Percentiles rank a stretch among this genome's conserved stretches.
phyloP scores from a whole-genome alignment of 352 stramenopile species.

The Pythium sukuiense region DNA sequence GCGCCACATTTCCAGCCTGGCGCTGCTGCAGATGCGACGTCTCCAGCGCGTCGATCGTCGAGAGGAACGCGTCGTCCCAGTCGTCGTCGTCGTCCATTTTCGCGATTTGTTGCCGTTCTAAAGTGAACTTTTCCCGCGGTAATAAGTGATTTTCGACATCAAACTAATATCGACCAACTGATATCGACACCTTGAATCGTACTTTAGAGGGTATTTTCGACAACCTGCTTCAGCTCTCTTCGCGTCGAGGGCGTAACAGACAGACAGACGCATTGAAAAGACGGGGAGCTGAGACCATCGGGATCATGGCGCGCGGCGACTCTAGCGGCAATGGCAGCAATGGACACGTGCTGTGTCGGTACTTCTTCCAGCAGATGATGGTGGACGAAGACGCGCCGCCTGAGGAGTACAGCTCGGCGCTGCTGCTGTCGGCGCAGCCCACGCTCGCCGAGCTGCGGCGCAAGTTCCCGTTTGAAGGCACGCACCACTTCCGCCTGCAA shows the following conservation, averaged over 20 bases:
- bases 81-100: conserved; percentile 68
- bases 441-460: conserved; percentile 61
- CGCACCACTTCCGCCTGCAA: conserved; percentile 80
- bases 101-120: conserved; percentile 22
- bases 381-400: conserved; percentile 44
- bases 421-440: conserved; percentile 64
- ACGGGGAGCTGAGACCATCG: not conserved
- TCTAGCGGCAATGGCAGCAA: not conserved
- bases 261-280: conserved; percentile 9
- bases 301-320: conserved; percentile 4
- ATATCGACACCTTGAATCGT: conserved; percentile 19
- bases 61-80: conserved; percentile 82
- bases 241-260: conserved; percentile 11
- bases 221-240: conserved; percentile 4
- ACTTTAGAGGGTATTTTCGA: conserved; percentile 18
- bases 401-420: conserved; percentile 55
- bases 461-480: conserved; percentile 78
- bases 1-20: conserved; percentile 5
- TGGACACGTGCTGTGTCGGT: conserved; percentile 63
- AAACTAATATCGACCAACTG: conserved; percentile 2
- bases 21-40: conserved; percentile 21
- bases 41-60: conserved; percentile 67
- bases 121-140: conserved; percentile 4
- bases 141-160: not conserved
- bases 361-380: conserved; percentile 83